phyloP scores from a whole-genome alignment of 2,329 filamentous ascomycete species.

The Pseudogymnoascus sp. region DNA sequence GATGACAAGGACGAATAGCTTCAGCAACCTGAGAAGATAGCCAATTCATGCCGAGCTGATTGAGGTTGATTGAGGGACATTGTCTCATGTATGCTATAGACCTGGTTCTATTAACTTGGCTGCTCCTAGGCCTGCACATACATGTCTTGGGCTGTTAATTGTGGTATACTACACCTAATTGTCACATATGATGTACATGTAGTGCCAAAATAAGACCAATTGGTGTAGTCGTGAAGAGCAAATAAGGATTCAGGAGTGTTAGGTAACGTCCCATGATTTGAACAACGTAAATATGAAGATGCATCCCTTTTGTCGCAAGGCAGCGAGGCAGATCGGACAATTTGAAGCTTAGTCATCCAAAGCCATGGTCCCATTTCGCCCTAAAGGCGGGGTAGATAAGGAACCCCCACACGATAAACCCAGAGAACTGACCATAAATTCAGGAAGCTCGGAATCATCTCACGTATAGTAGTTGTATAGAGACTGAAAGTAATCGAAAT shows the following conservation, averaged over 20 bases:
- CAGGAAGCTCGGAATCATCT: background rate
- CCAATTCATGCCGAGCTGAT: slow-evolving; percentile 11
- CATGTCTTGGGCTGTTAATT: background rate
- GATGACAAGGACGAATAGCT: slow-evolving; percentile 37
- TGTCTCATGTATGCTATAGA: background rate
- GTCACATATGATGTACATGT: background rate
- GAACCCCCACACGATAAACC: slow-evolving; percentile 6
- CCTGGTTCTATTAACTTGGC: background rate
- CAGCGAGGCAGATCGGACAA: background rate
- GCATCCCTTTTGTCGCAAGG: background rate
- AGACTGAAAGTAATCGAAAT: background rate
- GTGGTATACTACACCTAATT: background rate
- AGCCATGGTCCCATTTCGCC: background rate
- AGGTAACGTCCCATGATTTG: background rate
- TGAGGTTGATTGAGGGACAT: background rate
- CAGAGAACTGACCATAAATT: slow-evolving; percentile 4
- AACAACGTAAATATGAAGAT: background rate
- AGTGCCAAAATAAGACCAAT: background rate
- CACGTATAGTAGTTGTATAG: background rate
- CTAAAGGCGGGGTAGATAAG: slow-evolving; percentile 9
- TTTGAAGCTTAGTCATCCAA: background rate
- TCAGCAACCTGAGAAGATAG: slow-evolving; percentile 22
- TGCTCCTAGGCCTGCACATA: background rate
- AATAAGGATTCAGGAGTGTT: background rate
- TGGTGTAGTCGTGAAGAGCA: background rate